A percentile compares a stretch with the other conserved stretches of the same genome.
Conservation (phyloP, 495 filamentous ascomycete genomes). For the Penicillium herquei region DNA sequence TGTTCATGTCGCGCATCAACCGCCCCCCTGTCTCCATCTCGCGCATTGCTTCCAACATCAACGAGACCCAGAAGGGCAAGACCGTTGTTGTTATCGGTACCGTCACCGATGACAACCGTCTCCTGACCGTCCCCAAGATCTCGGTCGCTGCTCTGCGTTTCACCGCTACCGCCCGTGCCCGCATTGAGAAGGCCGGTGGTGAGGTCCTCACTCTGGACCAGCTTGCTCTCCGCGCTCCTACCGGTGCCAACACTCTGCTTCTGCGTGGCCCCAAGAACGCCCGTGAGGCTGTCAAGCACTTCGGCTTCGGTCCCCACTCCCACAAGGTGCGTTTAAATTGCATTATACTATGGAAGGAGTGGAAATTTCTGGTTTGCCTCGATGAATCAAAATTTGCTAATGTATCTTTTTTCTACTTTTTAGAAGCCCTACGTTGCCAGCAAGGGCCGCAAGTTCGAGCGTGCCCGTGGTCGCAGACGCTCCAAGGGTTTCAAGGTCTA, state of each 20-base stretch:
- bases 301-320: slow-evolving; percentile 94
- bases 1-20: slow-evolving; percentile 97
- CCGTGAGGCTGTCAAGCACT: slow-evolving; percentile 97
- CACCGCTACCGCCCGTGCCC: slow-evolving; percentile 90
- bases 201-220: slow-evolving; percentile 94
- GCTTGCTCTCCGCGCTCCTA: slow-evolving; percentile 88
- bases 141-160: slow-evolving; percentile 90
- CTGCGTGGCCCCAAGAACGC: slow-evolving; percentile 96
- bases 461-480: slow-evolving; percentile 93
- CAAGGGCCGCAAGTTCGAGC: slow-evolving; percentile 99
- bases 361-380: not conserved
- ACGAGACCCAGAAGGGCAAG: slow-evolving; percentile 73
- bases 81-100: slow-evolving; percentile 90
- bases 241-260: slow-evolving; percentile 89
- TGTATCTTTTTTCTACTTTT: not conserved
- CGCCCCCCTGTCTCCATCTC: slow-evolving; percentile 92
- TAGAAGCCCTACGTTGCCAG: slow-evolving; percentile 94
- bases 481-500: slow-evolving; percentile 99
- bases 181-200: slow-evolving; percentile 89
- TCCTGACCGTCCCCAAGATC: slow-evolving; percentile 84
- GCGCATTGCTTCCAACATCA: slow-evolving; percentile 68
- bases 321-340: slow-evolving; percentile 69
- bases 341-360: not conserved
- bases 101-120: slow-evolving; percentile 94
- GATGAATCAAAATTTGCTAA: not conserved